A percentile compares a stretch with the other conserved stretches of the same genome.
Conservation (phyloP, 1,284 basidiomycete species). For the Cryptococcus floricola region DNA sequence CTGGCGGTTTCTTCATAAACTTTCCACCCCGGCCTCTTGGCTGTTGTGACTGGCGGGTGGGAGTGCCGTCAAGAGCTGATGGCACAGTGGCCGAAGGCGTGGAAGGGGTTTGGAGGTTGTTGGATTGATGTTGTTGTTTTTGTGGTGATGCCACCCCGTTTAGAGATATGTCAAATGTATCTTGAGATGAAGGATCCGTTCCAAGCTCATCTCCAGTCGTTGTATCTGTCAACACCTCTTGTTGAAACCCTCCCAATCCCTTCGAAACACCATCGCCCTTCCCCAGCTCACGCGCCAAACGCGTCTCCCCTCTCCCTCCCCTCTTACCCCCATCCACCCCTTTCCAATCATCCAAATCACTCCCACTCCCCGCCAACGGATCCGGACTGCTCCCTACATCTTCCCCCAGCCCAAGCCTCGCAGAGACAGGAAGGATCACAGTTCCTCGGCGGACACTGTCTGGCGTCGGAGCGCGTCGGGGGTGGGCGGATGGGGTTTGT, state of each 20-base stretch:
- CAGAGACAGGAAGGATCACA: neutral
- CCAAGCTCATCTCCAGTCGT: neutral
- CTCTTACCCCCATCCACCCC: neutral
- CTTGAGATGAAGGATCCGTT: neutral
- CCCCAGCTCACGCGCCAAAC: neutral
- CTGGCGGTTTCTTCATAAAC: too few relatives aligned
- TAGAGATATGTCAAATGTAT: neutral
- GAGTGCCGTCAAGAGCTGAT: neutral
- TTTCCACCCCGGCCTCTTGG: neutral
- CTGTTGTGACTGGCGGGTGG: neutral
- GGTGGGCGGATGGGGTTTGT: neutral
- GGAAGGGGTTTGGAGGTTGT: neutral
- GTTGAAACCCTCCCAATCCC: neutral
- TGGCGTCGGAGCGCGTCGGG: neutral
- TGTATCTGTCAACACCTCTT: neutral
- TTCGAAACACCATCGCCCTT: neutral
- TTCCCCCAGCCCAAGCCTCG: neutral
- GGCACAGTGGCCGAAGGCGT: neutral
- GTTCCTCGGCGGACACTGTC: neutral
- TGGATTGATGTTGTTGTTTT: neutral
- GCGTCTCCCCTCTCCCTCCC: neutral
- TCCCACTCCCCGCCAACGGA: conserved; percentile 1
- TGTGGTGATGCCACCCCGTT: neutral
- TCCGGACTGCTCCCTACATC: conserved; percentile 3
- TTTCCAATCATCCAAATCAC: neutral